Evolutionary conservation across 192 early-diverging fungal species (phyloP), one percentile per base, ranked within the genome.

Genomic region (Gryganskiella cystojenkinii): DNA sequence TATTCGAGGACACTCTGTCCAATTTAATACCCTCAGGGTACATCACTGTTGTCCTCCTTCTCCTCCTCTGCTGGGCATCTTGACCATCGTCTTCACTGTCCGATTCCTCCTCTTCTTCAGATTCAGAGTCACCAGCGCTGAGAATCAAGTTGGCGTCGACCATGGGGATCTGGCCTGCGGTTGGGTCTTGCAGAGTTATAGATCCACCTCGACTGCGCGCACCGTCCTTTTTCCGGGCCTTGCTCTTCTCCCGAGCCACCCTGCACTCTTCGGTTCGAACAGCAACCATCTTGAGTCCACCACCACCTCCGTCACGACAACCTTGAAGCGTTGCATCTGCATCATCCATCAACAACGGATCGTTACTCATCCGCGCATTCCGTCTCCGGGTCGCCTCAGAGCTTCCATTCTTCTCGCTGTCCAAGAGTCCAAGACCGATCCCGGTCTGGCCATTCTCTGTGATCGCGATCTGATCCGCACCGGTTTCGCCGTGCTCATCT

Each of bases 201-300:
- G 65, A 67, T 19, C 65, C 65, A 28, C 56, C 44, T 0, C 65
- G 65, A 24, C 65, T 58, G 22, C 65, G 65, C 8, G 55, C 56
- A 2, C 65, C 56, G 7, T 57, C 65, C 47, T 34, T 45, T 22
- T 45, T 57, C 17, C 57, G 5, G 37, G 37, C 37, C 37, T 40
- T 58, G 56, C 33, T 52, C 30, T 55, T 27, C 15, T 67, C 65
- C 25, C 56, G 28, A 1, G 57, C 35, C 1, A 34, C 51, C 0
- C 54, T 47, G 9, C 52, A 30, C 25, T 53, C 63, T 4, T 46
- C 63, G n/a, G n/a, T n/a, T n/a, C n/a, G n/a, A n/a, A n/a, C n/a
- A n/a, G n/a, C n/a, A n/a, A n/a, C n/a, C n/a, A n/a, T n/a, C n/a
- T n/a, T n/a, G n/a, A n/a, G n/a, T n/a, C n/a, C n/a, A n/a, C n/a